A percentile compares a stretch with the other conserved stretches of the same genome.
Evolutionary conservation across 805 yeast species (phyloP).

Genomic region (Danielia reshetovae): DNA sequence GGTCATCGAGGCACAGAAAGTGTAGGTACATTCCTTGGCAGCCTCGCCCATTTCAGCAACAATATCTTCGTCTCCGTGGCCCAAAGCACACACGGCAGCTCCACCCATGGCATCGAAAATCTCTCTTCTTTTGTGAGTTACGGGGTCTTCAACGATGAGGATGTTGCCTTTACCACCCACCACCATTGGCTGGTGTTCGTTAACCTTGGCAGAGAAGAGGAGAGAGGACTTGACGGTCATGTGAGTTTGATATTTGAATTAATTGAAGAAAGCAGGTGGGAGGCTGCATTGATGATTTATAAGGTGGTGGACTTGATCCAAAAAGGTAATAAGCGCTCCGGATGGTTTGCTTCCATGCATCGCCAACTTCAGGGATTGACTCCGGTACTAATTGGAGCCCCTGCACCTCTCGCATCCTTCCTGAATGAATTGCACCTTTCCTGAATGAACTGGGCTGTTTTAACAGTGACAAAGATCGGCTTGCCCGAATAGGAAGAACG

Average conservation of each 20-base stretch:
- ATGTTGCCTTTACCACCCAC: slow-evolving; percentile 14
- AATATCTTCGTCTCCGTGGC: slow-evolving; percentile 15
- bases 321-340: too few relatives aligned
- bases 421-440: too few relatives aligned
- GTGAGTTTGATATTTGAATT: too few relatives aligned
- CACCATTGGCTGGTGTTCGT: slow-evolving; percentile 14
- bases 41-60: slow-evolving; percentile 12
- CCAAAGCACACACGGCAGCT: slow-evolving; percentile 15
- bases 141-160: slow-evolving; percentile 11
- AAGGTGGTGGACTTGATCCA: too few relatives aligned
- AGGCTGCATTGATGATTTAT: too few relatives aligned
- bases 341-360: too few relatives aligned
- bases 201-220: slow-evolving; percentile 13
- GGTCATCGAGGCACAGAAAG: slow-evolving; percentile 13
- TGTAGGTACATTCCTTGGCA: slow-evolving; percentile 11
- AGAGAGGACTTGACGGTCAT: slow-evolving; percentile 13
- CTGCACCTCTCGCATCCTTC: too few relatives aligned
- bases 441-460: too few relatives aligned
- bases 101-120: slow-evolving; percentile 16
- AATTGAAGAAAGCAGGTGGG: too few relatives aligned
- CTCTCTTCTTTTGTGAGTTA: slow-evolving; percentile 9
- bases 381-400: too few relatives aligned
- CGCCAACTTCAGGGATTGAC: too few relatives aligned
- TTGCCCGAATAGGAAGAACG: neutral
- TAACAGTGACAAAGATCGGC: too few relatives aligned